These are phyloP conservation scores for Ploettnerulaceae sp. DNA, from an alignment of 2,329 filamentous ascomycete genomes.

Conservation along the genomic window DNA sequence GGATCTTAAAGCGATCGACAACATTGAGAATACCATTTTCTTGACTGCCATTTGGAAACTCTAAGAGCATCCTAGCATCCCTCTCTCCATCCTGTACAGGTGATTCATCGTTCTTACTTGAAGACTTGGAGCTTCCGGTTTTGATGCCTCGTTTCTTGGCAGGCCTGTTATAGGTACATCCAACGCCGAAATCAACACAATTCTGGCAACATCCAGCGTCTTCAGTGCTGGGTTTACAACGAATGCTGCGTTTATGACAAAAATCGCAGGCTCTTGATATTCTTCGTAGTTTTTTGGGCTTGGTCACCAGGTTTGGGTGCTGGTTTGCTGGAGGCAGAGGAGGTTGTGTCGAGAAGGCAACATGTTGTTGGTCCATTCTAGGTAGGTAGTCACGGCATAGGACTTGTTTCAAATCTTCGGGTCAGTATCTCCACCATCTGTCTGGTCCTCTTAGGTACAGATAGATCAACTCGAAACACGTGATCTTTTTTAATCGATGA, in stretches of 20 bases:
- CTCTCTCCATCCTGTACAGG: slow-evolving; percentile 1
- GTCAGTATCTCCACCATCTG: not conserved
- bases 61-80: slow-evolving; percentile 6
- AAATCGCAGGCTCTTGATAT: slow-evolving; percentile 36
- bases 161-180: slow-evolving; percentile 45
- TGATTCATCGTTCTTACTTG: not conserved
- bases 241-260: slow-evolving; percentile 45
- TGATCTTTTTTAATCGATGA: not conserved
- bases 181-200: slow-evolving; percentile 44
- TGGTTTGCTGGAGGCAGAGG: slow-evolving; percentile 4
- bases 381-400: not conserved
- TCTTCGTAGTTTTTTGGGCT: slow-evolving; percentile 5
- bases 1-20: slow-evolving; percentile 2
- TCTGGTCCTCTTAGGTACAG: not conserved
- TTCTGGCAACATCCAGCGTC: slow-evolving; percentile 42
- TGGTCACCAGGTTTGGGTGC: slow-evolving; percentile 3
- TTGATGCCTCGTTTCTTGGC: slow-evolving; percentile 36
- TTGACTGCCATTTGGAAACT: not conserved
- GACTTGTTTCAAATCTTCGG: not conserved
- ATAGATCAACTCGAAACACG: too few relatives aligned
- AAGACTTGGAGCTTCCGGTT: slow-evolving; percentile 5
- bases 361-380: not conserved
- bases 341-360: slow-evolving; percentile 1
- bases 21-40: slow-evolving; percentile 7
- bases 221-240: slow-evolving; percentile 38